Conservation (phyloP, 345 rosid genomes). For the Eucalyptus grandis region DNA sequence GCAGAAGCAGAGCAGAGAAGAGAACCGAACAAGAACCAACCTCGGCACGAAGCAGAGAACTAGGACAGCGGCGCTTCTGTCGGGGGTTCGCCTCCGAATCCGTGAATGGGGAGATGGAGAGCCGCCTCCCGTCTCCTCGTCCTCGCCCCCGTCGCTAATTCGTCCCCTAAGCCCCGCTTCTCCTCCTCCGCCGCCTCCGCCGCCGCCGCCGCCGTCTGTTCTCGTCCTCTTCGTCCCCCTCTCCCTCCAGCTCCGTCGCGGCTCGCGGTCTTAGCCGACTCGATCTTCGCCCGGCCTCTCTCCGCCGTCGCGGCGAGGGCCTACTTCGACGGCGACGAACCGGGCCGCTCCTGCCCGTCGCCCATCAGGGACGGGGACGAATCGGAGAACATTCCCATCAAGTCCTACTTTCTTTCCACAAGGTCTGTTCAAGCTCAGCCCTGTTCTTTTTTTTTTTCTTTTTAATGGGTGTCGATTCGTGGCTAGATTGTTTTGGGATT, state of each 20-base stretch:
- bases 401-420: slow-evolving; percentile 77
- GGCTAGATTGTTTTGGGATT: not conserved
- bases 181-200: not conserved
- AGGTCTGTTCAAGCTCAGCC: slow-evolving; percentile 22
- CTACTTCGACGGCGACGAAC: slow-evolving; percentile 2
- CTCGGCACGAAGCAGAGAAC: not conserved
- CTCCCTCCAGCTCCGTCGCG: not conserved
- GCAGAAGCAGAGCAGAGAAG: not conserved
- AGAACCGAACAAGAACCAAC: not conserved
- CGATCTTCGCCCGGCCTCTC: slow-evolving; percentile 15
- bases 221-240: not conserved
- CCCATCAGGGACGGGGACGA: slow-evolving; percentile 33
- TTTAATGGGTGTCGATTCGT: not conserved
- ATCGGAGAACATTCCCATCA: slow-evolving; percentile 38
- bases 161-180: not conserved
- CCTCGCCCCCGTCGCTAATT: slow-evolving; percentile 7
- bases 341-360: slow-evolving; percentile 6
- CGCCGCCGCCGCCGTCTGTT: not conserved
- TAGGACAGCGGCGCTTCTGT: not conserved
- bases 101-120: slow-evolving; percentile 79
- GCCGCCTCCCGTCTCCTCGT: slow-evolving; percentile 27
- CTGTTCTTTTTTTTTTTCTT: not conserved
- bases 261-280: not conserved
- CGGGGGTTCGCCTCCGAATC: not conserved
- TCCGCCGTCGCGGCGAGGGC: slow-evolving; percentile 46